phyloP scores from a whole-genome alignment of 768 basidiomycete species.

The Boletus rufocinnamomeus region DNA sequence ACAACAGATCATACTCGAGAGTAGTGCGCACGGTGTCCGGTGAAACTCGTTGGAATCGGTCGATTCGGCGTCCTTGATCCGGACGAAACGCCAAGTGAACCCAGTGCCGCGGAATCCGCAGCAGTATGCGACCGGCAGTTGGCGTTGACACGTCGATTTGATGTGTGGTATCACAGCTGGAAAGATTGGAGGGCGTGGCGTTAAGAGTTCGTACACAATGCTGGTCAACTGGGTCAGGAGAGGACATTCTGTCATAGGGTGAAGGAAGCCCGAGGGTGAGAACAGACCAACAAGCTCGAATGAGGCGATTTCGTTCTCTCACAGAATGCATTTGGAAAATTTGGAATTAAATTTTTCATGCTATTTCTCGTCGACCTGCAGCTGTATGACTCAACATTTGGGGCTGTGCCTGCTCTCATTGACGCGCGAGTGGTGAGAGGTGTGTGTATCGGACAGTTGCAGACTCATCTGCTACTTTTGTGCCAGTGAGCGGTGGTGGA shows the following conservation, averaged over 20 bases:
- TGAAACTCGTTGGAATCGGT: background rate
- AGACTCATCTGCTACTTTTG: no score
- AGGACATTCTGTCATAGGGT: background rate
- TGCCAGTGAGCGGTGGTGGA: no score
- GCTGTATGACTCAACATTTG: no score
- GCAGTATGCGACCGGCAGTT: constrained; percentile 13
- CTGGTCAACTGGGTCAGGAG: constrained; percentile 2
- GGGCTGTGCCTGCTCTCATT: no score
- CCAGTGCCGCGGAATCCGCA: constrained; percentile 17
- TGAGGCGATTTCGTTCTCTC: background rate
- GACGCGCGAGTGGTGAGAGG: no score
- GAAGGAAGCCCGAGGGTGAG: background rate
- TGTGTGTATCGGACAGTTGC: no score
- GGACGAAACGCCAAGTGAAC: constrained; percentile 17
- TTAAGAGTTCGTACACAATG: constrained; percentile 20
- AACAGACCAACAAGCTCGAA: background rate
- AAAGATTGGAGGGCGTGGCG: constrained; percentile 18
- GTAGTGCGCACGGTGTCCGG: no score
- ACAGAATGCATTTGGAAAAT: no score
- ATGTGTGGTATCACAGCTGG: constrained; percentile 10
- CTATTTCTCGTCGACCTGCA: background rate
- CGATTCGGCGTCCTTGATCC: constrained; percentile 16
- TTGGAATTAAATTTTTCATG: background rate
- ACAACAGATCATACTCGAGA: no score
- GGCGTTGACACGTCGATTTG: constrained; percentile 18